Evolutionary conservation across 2,329 filamentous ascomycete genomes (phyloP).

Genomic region (Alternaria sp.): DNA sequence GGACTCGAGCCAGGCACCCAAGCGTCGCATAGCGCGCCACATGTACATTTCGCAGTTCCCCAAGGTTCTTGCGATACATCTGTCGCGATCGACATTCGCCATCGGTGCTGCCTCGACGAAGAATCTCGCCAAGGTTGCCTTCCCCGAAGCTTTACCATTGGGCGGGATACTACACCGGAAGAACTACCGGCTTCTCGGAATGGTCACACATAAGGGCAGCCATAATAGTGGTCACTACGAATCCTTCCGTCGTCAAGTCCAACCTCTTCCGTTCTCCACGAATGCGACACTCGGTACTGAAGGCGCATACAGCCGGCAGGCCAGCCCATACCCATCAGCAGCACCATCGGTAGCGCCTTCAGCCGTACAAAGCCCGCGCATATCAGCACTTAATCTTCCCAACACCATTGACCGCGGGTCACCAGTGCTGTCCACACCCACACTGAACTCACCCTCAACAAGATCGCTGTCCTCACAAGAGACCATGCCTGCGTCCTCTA

Average conservation of each 20-base stretch:
- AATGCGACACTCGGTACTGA: slow-evolving; percentile 78
- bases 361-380: slow-evolving; percentile 56
- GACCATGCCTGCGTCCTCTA: slow-evolving; percentile 29
- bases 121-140: slow-evolving; percentile 91
- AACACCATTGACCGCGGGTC: slow-evolving; percentile 32
- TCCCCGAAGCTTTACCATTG: slow-evolving; percentile 84
- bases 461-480: slow-evolving; percentile 45
- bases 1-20: slow-evolving; percentile 75
- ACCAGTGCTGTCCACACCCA: slow-evolving; percentile 29
- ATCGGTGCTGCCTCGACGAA: slow-evolving; percentile 78
- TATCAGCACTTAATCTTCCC: slow-evolving; percentile 44
- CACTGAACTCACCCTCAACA: slow-evolving; percentile 39
- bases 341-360: slow-evolving; percentile 47
- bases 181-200: slow-evolving; percentile 82
- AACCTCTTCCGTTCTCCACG: slow-evolving; percentile 81
- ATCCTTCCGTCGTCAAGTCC: slow-evolving; percentile 86
- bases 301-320: slow-evolving; percentile 71
- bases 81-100: slow-evolving; percentile 93
- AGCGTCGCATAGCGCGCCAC: slow-evolving; percentile 83
- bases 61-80: slow-evolving; percentile 86
- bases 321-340: slow-evolving; percentile 56
- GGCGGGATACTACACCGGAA: slow-evolving; percentile 79
- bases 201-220: slow-evolving; percentile 93
- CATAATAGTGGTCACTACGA: slow-evolving; percentile 98
- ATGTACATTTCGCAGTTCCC: slow-evolving; percentile 88